These are phyloP conservation scores for Pulveroboletus sp. DNA, from an alignment of 768 basidiomycete species.

Conservation along the genomic window DNA sequence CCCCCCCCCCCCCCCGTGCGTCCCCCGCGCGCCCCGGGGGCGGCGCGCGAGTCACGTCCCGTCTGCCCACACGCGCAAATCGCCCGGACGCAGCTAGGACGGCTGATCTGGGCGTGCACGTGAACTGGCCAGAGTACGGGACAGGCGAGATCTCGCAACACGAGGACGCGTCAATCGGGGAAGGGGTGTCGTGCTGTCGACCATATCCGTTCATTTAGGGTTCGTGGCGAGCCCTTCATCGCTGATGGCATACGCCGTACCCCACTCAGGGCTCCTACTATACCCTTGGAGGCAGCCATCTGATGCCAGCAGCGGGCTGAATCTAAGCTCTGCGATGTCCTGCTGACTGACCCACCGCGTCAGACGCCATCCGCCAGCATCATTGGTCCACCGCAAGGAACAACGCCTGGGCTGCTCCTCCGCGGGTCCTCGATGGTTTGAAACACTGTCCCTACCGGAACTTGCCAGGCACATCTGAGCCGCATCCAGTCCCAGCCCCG, in stretches of 20 bases:
- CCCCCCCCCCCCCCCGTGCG: slow-evolving; percentile 7
- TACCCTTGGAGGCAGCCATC: slow-evolving; percentile 14
- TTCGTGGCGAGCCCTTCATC: slow-evolving; percentile 18
- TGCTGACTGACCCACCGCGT: not conserved
- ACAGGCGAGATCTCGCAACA: slow-evolving; percentile 22
- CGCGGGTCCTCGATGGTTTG: slow-evolving; percentile 26
- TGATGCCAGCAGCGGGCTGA: slow-evolving; percentile 12
- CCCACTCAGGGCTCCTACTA: slow-evolving; percentile 13
- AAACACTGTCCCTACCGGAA: slow-evolving; percentile 11
- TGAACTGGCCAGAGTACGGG: no score
- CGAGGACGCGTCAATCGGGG: slow-evolving; percentile 27
- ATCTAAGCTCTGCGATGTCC: slow-evolving; percentile 16
- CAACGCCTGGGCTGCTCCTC: slow-evolving; percentile 15
- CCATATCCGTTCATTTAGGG: slow-evolving; percentile 31
- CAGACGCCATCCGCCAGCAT: not conserved
- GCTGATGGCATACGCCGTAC: slow-evolving; percentile 22
- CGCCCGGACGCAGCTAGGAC: slow-evolving; percentile 10
- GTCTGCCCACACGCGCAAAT: slow-evolving; percentile 16
- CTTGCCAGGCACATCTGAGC: slow-evolving; percentile 3
- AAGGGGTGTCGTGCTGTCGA: slow-evolving; percentile 19
- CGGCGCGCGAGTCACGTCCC: no score
- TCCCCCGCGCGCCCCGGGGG: slow-evolving; percentile 5
- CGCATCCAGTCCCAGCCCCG: no score
- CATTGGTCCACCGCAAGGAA: slow-evolving; percentile 5
- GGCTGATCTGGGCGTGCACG: no score